Evolutionary conservation across 352 stramenopile species (phyloP), one percentile per base, ranked within the genome.

Genomic region (Phytophthora megakarya): DNA sequence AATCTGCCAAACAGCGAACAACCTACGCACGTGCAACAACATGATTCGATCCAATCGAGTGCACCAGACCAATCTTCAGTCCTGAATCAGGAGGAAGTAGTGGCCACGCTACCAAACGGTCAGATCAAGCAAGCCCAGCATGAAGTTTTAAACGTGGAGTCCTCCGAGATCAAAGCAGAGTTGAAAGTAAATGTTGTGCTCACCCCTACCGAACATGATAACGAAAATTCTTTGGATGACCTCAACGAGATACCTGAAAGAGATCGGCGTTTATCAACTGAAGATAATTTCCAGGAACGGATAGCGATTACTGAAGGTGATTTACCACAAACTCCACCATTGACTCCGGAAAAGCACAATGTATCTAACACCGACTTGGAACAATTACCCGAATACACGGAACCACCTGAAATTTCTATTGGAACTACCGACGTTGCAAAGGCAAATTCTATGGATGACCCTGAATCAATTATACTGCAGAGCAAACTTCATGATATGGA

Each of bases 401-500:
- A 40, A 22, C n/a, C 19, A 13, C 18, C 47, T 18, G 16, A 21
- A 12, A 7, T 19, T 16, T 19, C 42, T n/a, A n/a, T n/a, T n/a
- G n/a, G n/a, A 45, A 28, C 4, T 13, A 19, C 23, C 18, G 52
- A 40, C 18, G 8, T 12, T 10, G 22, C 44, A 5, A 3, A 19
- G 7, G 12, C 11, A 21, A 15, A 22, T 32, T 38, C 21, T 33
- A 12, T 25, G 15, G 22, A 57, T 32, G 39, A 23, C 26, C 18
- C n/a, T 26, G 3, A 5, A 15, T 23, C 51, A 18, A 49, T 64
- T 30, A 35, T 12, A 23, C 28, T 65, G 16, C 37, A 56, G 52
- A 53, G 33, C 42, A 54, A 53, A 18, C 44, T 81, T 18, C 16
- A 61, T 12, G 65, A 76, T n/a, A 76, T 78, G 42, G 50, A 74